phyloP scores from a whole-genome alignment of 257 asterid genomes.

The Cinchona pubescens region DNA sequence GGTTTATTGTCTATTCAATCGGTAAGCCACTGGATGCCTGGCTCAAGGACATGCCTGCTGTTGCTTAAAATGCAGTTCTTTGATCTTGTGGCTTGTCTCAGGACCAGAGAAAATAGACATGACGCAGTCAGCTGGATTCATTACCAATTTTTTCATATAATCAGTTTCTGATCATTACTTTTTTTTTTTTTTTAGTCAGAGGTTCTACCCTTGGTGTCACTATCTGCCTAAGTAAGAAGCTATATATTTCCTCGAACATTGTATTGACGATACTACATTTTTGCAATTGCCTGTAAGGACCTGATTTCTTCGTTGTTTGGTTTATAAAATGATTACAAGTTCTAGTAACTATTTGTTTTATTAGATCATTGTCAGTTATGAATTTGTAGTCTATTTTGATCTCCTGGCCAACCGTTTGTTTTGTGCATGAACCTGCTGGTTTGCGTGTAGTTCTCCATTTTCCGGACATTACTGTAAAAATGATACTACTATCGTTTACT shows the following conservation, averaged over 20 bases:
- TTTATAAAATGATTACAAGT: slow-evolving; percentile 11
- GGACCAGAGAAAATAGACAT: slow-evolving; percentile 23
- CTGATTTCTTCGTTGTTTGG: slow-evolving; percentile 12
- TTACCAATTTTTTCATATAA: slow-evolving; percentile 34
- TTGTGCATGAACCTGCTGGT: not conserved
- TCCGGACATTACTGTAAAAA: not conserved
- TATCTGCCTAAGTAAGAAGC: slow-evolving; percentile 30
- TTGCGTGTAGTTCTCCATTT: not conserved
- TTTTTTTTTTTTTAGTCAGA: slow-evolving; percentile 37
- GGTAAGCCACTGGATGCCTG: slow-evolving; percentile 90
- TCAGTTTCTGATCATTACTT: slow-evolving; percentile 32
- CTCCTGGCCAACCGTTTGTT: not conserved
- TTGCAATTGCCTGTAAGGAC: slow-evolving; percentile 22
- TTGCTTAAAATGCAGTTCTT: slow-evolving; percentile 41
- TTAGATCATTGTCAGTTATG: not conserved
- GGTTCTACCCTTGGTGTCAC: slow-evolving; percentile 22
- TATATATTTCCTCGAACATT: slow-evolving; percentile 29
- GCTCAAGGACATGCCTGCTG: slow-evolving; percentile 92
- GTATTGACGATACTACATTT: slow-evolving; percentile 36
- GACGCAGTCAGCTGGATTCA: slow-evolving; percentile 36
- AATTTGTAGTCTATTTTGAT: not conserved
- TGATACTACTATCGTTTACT: not conserved
- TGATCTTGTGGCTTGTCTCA: slow-evolving; percentile 18
- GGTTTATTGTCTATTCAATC: slow-evolving; percentile 75
- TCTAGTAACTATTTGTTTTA: slow-evolving; percentile 6